These are phyloP conservation scores for Mycosphaerella sp. DNA, from an alignment of 2,329 filamentous ascomycete species.

Conservation along the genomic window DNA sequence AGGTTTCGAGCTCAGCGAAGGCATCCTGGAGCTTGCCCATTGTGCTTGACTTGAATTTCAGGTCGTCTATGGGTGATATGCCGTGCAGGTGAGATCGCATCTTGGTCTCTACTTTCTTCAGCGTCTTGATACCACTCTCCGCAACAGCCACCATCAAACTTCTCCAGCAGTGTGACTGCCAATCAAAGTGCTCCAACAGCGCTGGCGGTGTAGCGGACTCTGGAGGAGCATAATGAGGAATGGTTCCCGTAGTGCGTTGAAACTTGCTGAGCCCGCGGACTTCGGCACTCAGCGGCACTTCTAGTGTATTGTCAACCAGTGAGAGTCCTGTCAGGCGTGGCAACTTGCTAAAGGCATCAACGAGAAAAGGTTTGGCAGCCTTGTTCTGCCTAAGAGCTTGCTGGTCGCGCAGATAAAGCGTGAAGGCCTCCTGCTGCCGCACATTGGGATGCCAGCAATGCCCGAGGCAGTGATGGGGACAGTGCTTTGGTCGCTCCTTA, in stretches of 20 bases:
- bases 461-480: constrained; percentile 10
- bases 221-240: constrained; percentile 7
- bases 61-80: constrained; percentile 14
- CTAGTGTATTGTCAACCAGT: constrained; percentile 13
- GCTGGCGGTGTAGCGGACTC: background rate
- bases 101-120: constrained; percentile 14
- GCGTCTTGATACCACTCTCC: constrained; percentile 14
- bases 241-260: constrained; percentile 16
- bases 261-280: constrained; percentile 21
- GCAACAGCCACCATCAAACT: constrained; percentile 19
- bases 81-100: constrained; percentile 5
- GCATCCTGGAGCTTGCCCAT: constrained; percentile 7
- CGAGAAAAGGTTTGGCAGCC: constrained; percentile 19
- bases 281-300: constrained; percentile 9
- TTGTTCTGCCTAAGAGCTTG: constrained; percentile 17
- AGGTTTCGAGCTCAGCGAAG: constrained; percentile 16
- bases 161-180: constrained; percentile 19
- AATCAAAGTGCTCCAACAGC: constrained; percentile 12
- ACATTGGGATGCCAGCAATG: constrained; percentile 18
- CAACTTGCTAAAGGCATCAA: constrained; percentile 23
- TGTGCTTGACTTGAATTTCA: constrained; percentile 13
- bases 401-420: constrained; percentile 25
- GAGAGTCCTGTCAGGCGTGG: constrained; percentile 13
- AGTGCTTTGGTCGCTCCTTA: constrained; percentile 16
- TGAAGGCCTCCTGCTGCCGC: constrained; percentile 26